Evolutionary conservation across 257 asterid species (phyloP).

Genomic region (Nicotiana noctiflora): DNA sequence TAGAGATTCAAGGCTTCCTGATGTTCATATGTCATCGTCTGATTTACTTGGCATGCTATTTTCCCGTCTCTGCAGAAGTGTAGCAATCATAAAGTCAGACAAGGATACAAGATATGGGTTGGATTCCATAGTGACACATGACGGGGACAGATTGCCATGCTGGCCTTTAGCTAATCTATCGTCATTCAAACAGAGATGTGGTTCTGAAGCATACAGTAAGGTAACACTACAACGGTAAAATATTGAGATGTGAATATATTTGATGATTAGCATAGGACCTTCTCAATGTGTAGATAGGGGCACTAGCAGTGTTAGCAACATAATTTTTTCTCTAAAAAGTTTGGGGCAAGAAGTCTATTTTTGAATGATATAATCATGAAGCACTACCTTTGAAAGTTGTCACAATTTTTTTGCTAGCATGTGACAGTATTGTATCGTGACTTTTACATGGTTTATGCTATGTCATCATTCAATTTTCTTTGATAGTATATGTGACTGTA

Average conservation of each 20-base stretch:
- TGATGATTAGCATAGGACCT: neutral
- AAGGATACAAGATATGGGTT: constrained; percentile 74
- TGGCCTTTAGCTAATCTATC: constrained; percentile 67
- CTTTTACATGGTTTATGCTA: neutral
- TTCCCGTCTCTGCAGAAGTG: constrained; percentile 44
- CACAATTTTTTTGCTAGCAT: neutral
- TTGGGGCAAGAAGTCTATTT: neutral
- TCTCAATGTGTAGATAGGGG: neutral
- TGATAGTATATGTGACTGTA: constrained; percentile 8
- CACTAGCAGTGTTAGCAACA: neutral
- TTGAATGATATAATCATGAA: neutral
- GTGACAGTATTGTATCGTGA: constrained; percentile 1
- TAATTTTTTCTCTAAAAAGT: neutral
- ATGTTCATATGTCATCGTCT: neutral
- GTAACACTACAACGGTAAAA: constrained; percentile 22
- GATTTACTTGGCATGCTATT: neutral
- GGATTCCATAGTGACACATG: constrained; percentile 81
- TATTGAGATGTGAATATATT: neutral
- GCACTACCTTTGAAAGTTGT: neutral
- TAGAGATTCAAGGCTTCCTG: neutral
- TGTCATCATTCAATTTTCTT: neutral
- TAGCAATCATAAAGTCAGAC: constrained; percentile 68
- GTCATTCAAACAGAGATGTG: constrained; percentile 53
- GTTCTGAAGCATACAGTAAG: constrained; percentile 67
- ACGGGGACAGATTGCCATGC: constrained; percentile 80